Base-by-base conservation (phyloP, 257 asterid genomes). In the Plantago ovata region DNA sequence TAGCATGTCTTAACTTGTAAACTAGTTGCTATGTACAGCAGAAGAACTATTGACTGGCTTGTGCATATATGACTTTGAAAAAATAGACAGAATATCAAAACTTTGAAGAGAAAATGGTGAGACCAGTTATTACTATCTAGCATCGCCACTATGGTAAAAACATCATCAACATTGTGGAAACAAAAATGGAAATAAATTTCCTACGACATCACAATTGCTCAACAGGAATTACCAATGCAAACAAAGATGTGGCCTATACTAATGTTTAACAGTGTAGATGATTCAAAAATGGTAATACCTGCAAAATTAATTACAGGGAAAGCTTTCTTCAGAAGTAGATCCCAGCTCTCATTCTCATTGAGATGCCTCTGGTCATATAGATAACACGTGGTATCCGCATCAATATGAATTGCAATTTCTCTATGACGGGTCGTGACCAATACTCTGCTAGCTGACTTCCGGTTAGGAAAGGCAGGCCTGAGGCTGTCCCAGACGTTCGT, bases 391-490 rank as follows among this genome's bases (percentile, higher is more conserved):
- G 61, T 56, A 24, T 56, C 61, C 38, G 61, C 16, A 56, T 56
- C 61, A 8, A 56, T 56, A 38, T 56, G 61, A 56, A 20, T 46
- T 9, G 72, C 63, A 46, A 61, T 20, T 10, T 28, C 52, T n/a
- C 61, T 38, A 11, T 61, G 47, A 12, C 72, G 63, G 19, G 72
- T 68, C 12, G 77, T 70, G 4, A 75, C 10, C 61, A 75, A 23
- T 15, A 66, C 14, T 49, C 59, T 62, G 50, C 71, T 53, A 13
- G 51, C 39, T 1, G 22, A 9, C n/a, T 58, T 56, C n/a, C 10
- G 12, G 3, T 4, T 33, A 0, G 28, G 53, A 9, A 75, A 67
- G 12, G 67, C 69, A 21, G 38, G 58, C 6, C 50, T 6, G 1
- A 70, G 39, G 10, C 10, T n/a, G 13, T 63, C 59, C 72, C 71